Evolutionary conservation across 345 rosid genomes (phyloP).

Genomic region (Toxicodendron radicans): DNA sequence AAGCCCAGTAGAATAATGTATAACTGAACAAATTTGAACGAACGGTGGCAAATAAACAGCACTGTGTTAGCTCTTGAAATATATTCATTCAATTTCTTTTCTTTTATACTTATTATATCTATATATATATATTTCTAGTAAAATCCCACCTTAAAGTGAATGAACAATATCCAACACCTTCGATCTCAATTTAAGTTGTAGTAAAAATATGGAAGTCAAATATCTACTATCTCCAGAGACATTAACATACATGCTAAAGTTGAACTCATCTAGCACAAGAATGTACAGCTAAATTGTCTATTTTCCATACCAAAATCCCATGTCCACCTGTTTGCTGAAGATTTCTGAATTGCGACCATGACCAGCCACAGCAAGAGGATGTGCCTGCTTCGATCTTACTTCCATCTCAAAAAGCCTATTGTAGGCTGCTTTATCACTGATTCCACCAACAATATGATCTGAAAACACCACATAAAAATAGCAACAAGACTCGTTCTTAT

Average conservation of each 20-base stretch:
- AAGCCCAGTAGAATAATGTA: neutral
- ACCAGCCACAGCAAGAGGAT: conserved; percentile 6
- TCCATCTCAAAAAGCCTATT: neutral
- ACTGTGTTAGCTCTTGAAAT: neutral
- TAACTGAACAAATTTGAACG: neutral
- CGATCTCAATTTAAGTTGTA: neutral
- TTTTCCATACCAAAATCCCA: neutral
- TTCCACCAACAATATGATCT: conserved; percentile 7
- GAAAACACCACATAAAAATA: neutral
- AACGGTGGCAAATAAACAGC: neutral
- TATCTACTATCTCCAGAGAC: neutral
- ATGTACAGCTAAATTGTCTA: neutral
- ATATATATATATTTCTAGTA: neutral
- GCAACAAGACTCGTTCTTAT: neutral
- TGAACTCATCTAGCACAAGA: neutral
- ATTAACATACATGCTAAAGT: conserved; percentile 1
- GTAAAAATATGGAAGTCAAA: neutral
- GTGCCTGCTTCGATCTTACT: conserved; percentile 12
- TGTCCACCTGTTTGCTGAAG: neutral
- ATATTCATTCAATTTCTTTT: neutral
- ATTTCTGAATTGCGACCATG: neutral
- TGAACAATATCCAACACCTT: neutral
- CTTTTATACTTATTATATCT: neutral
- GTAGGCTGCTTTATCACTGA: neutral
- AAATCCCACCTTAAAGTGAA: neutral